These are phyloP conservation scores for Fusarium siculi DNA, from an alignment of 2,329 filamentous ascomycete genomes.

Conservation along the genomic window DNA sequence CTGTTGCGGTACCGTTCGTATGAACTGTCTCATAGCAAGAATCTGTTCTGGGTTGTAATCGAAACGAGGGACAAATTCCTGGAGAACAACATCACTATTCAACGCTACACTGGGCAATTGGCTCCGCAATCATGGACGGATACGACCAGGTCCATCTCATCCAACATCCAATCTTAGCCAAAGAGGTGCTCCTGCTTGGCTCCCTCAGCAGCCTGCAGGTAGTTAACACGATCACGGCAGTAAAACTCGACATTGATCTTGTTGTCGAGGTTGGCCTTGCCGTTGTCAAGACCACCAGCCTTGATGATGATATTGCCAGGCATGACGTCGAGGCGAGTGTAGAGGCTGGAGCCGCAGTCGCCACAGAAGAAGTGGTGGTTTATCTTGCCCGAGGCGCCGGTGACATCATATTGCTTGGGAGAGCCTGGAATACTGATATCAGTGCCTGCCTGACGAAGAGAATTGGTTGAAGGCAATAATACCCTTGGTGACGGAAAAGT, in stretches of 20 bases:
- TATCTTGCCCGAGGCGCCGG: constrained; percentile 61
- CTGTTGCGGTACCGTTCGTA: background rate
- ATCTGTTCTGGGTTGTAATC: no score
- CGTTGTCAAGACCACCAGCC: constrained; percentile 61
- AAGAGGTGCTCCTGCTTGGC: constrained; percentile 58
- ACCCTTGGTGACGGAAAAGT: constrained; percentile 63
- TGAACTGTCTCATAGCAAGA: background rate
- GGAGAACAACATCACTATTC: background rate
- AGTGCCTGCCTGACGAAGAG: background rate
- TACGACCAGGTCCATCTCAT: background rate
- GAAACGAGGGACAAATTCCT: background rate
- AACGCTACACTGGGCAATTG: background rate
- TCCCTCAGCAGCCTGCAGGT: constrained; percentile 54
- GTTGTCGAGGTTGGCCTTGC: constrained; percentile 54
- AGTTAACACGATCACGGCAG: constrained; percentile 59
- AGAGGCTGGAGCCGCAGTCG: constrained; percentile 62
- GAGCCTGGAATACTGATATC: constrained; percentile 50
- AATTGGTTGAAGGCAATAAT: constrained; percentile 17
- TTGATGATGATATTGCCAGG: constrained; percentile 61
- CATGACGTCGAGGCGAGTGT: constrained; percentile 64
- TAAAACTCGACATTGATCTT: constrained; percentile 64
- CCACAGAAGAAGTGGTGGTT: constrained; percentile 67
- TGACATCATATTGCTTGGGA: constrained; percentile 59
- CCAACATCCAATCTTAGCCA: constrained; percentile 19
- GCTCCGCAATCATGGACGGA: no score